Conservation (phyloP, 2,329 filamentous ascomycete species). For the Cladophialophora carrionii region DNA sequence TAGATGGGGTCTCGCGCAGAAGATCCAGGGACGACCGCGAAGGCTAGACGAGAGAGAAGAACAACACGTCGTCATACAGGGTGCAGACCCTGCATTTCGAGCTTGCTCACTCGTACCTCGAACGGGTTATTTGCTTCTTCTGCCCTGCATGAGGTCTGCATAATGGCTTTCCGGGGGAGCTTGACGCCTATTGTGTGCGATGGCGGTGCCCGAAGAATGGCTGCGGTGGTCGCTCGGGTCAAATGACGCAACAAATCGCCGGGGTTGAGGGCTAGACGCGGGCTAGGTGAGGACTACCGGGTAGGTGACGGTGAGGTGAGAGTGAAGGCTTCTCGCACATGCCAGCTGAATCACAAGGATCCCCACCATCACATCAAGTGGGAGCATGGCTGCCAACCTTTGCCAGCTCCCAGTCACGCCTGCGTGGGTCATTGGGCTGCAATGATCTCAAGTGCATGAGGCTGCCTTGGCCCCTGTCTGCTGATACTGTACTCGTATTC, state of each 20-base stretch:
- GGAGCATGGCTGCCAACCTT: background rate
- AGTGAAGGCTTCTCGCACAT: background rate
- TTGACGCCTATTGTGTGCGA: background rate
- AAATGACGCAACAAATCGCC: slow-evolving; percentile 8
- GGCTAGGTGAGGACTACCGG: no score
- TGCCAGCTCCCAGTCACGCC: slow-evolving; percentile 6
- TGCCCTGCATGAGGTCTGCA: slow-evolving; percentile 4
- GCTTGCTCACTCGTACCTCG: no score
- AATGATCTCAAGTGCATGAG: slow-evolving; percentile 7
- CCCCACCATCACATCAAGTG: slow-evolving; percentile 4
- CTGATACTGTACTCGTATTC: no score
- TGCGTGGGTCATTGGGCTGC: slow-evolving; percentile 7
- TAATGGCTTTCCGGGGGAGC: background rate
- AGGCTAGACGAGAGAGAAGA: background rate
- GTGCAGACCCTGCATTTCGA: background rate
- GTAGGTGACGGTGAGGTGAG: no score
- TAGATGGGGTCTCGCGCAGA: background rate
- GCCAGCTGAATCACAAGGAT: background rate
- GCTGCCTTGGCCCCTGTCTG: slow-evolving; percentile 1
- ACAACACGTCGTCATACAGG: background rate
- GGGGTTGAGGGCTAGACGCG: no score
- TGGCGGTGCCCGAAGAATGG: background rate
- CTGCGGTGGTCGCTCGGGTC: background rate
- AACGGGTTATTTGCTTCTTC: background rate
- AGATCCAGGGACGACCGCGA: background rate